phyloP scores from a whole-genome alignment of 2,329 filamentous ascomycete species.

The Stemphylium beticola region DNA sequence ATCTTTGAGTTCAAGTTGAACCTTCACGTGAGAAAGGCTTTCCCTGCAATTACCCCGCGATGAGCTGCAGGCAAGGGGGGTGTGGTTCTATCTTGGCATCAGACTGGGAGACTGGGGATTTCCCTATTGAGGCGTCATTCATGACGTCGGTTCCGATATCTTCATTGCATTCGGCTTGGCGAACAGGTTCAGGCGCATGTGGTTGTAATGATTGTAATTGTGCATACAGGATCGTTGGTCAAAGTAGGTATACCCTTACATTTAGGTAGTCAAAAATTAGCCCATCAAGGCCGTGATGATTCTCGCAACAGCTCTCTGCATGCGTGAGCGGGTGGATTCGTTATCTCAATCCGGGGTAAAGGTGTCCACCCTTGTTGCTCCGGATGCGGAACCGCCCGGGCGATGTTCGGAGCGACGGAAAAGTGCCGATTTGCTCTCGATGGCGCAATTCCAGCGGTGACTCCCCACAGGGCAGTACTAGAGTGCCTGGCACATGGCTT shows the following conservation, averaged over 20 bases:
- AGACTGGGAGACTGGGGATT: conserved; percentile 5
- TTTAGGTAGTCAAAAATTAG: conserved; percentile 5
- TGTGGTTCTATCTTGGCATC: not conserved
- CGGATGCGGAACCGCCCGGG: conserved; percentile 6
- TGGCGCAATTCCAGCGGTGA: conserved; percentile 46
- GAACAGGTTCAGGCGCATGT: conserved; percentile 4
- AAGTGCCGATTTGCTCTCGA: conserved; percentile 34
- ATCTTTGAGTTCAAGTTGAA: conserved; percentile 78
- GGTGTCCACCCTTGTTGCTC: conserved; percentile 11
- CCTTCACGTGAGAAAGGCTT: conserved; percentile 63
- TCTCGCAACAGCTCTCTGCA: not conserved
- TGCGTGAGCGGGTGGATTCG: conserved; percentile 5
- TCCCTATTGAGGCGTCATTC: not conserved
- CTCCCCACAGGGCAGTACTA: conserved; percentile 35
- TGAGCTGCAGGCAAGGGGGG: conserved; percentile 22
- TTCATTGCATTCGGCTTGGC: conserved; percentile 8
- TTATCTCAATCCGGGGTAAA: conserved; percentile 29
- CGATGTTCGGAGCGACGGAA: conserved; percentile 31
- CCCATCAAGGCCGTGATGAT: not conserved
- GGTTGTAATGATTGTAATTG: conserved; percentile 6
- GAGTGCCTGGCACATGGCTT: conserved; percentile 33
- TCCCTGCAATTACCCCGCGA: conserved; percentile 49
- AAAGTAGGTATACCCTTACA: conserved; percentile 14
- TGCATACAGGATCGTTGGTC: not conserved
- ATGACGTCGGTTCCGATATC: not conserved